Evolutionary conservation across 2,329 filamentous ascomycete genomes (phyloP), one percentile per base, ranked within the genome.

Genomic region (Aspergillus ibericus): DNA sequence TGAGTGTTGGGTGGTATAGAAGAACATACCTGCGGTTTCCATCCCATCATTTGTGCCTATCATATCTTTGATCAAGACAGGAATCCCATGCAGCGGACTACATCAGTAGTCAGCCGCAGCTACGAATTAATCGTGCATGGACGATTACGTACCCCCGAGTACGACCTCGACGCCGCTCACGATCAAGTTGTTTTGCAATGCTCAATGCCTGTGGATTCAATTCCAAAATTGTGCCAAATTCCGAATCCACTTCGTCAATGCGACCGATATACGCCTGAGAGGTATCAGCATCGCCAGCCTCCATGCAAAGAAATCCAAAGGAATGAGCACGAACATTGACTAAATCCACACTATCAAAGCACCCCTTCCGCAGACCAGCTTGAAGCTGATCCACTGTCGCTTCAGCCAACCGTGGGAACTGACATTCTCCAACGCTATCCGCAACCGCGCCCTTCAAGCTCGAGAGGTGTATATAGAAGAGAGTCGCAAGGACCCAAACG

Each of bases 21-120:
- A 13, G 16, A 18, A 8, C 49, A 36, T 56, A 74, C 72, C 78
- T 1, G 83, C 86, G 61, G 84, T 88, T 66, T 85, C 82, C 84
- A 88, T 86, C 59, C 78, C 70, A 67, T 89, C 86, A 2, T 74
- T 69, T 0, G 86, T 89, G 13, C 82, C 86, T 50, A 90, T 88
- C 67, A 87, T 88, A 72, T 88, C 83, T 70, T 90, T 90, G 73
- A 89, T 78, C 5, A 89, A 72, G 22, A 89, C 82, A 0, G 87
- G 87, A 4, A 89, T 80, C 5, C 87, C 87, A 67, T 89, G 85
- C 0, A 88, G 76, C 2, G 84, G 84, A 0, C 81, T 79, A 52
- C 27, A 35, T 9, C 12, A 38, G n/a, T n/a, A 44, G 12, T 36
- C 36, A 22, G 15, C 27, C 42, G 27, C 27, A 27, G 2, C 40